These are phyloP conservation scores for Capronia americana DNA, from an alignment of 2,329 filamentous ascomycete genomes.

Conservation along the genomic window DNA sequence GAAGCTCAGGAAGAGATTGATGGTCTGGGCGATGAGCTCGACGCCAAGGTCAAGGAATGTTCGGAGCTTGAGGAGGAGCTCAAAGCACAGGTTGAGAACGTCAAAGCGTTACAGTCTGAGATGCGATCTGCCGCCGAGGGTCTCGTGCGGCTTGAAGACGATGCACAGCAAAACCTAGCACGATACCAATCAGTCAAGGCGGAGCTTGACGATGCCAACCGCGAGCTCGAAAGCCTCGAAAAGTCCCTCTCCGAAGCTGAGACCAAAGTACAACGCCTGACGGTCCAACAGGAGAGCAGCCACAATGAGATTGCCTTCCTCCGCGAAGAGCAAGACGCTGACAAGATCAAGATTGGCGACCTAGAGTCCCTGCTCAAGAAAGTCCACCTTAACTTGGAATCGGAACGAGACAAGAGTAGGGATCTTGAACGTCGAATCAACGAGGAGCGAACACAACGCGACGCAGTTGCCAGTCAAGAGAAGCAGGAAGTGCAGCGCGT, in stretches of 20 bases:
- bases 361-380: constrained; percentile 82
- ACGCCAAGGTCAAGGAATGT: constrained; percentile 74
- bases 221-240: constrained; percentile 85
- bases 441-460: constrained; percentile 82
- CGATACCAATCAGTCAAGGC: constrained; percentile 82
- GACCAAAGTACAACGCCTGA: constrained; percentile 83
- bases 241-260: constrained; percentile 82
- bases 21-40: constrained; percentile 67
- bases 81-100: constrained; percentile 80
- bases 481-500: constrained; percentile 95
- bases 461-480: constrained; percentile 83
- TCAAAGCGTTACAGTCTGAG: constrained; percentile 88
- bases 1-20: constrained; percentile 67
- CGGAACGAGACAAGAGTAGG: constrained; percentile 77
- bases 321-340: constrained; percentile 92
- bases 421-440: constrained; percentile 77
- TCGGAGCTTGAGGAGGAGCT: constrained; percentile 74
- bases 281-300: constrained; percentile 89
- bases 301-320: constrained; percentile 94
- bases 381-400: constrained; percentile 78
- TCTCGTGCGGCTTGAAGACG: constrained; percentile 85
- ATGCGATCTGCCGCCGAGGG: constrained; percentile 91
- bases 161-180: constrained; percentile 77
- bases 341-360: constrained; percentile 98
- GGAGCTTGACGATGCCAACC: constrained; percentile 81